phyloP scores from a whole-genome alignment of 768 basidiomycete genomes.

The Russula virescens region DNA sequence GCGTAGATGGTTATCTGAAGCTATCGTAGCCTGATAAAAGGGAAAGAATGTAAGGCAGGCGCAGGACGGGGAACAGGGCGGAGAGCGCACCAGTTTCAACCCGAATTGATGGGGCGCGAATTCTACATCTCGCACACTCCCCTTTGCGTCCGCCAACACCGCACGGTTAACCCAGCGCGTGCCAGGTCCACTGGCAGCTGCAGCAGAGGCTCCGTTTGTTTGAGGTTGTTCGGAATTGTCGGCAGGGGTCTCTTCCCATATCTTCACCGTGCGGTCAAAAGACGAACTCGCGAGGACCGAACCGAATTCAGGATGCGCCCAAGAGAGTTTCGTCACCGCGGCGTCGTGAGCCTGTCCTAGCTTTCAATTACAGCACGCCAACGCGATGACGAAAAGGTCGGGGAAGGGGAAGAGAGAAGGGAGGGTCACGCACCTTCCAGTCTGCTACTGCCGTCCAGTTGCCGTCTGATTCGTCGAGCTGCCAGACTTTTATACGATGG shows the following conservation, averaged over 20 bases:
- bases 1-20: conserved; percentile 81
- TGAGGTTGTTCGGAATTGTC: conserved; percentile 28
- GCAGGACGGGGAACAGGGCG: not conserved
- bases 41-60: not conserved
- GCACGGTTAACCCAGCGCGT: conserved; percentile 68
- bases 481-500: conserved; percentile 87
- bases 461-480: conserved; percentile 63
- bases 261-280: conserved; percentile 87
- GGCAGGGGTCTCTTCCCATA: conserved; percentile 71
- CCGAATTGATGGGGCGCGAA: conserved; percentile 88
- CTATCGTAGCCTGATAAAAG: conserved; percentile 65
- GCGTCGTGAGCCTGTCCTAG: conserved; percentile 83
- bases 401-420: not conserved
- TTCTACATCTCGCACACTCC: conserved; percentile 79
- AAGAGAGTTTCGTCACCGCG: conserved; percentile 73
- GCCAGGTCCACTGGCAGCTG: conserved; percentile 19
- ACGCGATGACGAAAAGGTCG: not conserved
- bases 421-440: conserved; percentile 65
- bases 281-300: conserved; percentile 80
- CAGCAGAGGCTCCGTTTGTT: conserved; percentile 26
- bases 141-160: conserved; percentile 75
- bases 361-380: no score
- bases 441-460: conserved; percentile 79
- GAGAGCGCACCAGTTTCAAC: conserved; percentile 66
- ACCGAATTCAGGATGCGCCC: conserved; percentile 93